These are phyloP conservation scores for Pseudogymnoascus sp. DNA, from an alignment of 2,329 filamentous ascomycete species.

Conservation along the genomic window DNA sequence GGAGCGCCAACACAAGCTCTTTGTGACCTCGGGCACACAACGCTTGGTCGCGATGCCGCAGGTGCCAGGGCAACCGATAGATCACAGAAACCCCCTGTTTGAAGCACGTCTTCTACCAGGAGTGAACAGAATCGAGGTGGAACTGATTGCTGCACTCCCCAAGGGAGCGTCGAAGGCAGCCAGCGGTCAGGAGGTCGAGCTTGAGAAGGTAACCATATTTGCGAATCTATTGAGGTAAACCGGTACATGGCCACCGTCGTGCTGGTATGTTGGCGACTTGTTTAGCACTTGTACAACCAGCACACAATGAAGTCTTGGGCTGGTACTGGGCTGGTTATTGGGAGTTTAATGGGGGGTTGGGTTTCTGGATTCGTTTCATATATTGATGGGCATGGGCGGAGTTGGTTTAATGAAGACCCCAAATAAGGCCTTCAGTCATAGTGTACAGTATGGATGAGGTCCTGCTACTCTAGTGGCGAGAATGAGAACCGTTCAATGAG, in stretches of 20 bases:
- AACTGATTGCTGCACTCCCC: constrained; percentile 65
- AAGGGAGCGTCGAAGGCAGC: constrained; percentile 47
- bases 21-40: constrained; percentile 62
- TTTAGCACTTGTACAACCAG: not conserved
- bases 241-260: not conserved
- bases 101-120: constrained; percentile 66
- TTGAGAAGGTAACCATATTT: constrained; percentile 73
- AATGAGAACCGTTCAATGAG: not conserved
- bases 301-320: not conserved
- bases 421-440: not conserved
- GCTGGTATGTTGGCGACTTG: not conserved
- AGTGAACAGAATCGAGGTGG: constrained; percentile 71
- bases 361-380: not conserved
- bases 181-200: constrained; percentile 58
- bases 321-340: not conserved
- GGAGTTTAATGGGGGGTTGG: not conserved
- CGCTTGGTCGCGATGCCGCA: constrained; percentile 43
- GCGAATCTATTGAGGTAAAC: constrained; percentile 56
- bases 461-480: not conserved
- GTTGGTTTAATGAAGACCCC: not conserved
- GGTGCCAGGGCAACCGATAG: constrained; percentile 47
- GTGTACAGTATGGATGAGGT: not conserved
- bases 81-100: constrained; percentile 59
- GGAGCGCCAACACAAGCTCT: constrained; percentile 67
- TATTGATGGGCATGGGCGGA: not conserved